phyloP scores from a whole-genome alignment of 768 basidiomycete genomes.

The Collybiopsis confluens region DNA sequence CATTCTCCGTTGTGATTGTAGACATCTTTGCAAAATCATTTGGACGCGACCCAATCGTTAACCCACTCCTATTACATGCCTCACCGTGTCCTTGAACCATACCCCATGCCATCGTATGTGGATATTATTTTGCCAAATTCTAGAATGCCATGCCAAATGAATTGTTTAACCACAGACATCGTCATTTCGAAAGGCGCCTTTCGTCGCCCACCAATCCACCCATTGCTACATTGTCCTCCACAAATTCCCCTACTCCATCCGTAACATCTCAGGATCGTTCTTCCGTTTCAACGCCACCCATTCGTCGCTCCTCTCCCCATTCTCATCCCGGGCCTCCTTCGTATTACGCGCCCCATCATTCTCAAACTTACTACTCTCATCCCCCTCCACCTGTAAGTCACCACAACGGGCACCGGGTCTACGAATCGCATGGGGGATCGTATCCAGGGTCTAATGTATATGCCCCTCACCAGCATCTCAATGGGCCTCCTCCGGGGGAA shows the following conservation, averaged over 20 bases:
- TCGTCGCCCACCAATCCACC: slow-evolving; percentile 5
- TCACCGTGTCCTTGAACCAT: slow-evolving; percentile 6
- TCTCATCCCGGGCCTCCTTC: not conserved
- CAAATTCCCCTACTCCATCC: slow-evolving; percentile 6
- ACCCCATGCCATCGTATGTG: slow-evolving; percentile 7
- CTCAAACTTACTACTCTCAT: slow-evolving; percentile 6
- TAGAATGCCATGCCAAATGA: not conserved
- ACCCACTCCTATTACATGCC: not conserved
- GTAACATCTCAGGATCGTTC: slow-evolving; percentile 5
- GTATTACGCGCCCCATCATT: not conserved
- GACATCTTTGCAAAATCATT: not conserved
- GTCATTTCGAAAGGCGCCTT: slow-evolving; percentile 7
- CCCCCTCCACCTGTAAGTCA: slow-evolving; percentile 2
- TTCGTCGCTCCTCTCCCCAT: slow-evolving; percentile 2
- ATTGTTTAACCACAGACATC: not conserved
- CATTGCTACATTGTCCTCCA: slow-evolving; percentile 5
- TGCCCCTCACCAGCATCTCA: not conserved
- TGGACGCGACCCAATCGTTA: not conserved
- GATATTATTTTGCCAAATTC: not conserved
- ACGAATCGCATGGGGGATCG: not conserved
- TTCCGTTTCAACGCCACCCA: slow-evolving; percentile 8
- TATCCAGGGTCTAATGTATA: not conserved
- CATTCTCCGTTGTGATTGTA: slow-evolving; percentile 6
- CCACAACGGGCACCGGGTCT: slow-evolving; percentile 1
- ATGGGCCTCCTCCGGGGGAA: not conserved